Conservation (phyloP, 495 filamentous ascomycete genomes). For the Alectoria sarmentosa region DNA sequence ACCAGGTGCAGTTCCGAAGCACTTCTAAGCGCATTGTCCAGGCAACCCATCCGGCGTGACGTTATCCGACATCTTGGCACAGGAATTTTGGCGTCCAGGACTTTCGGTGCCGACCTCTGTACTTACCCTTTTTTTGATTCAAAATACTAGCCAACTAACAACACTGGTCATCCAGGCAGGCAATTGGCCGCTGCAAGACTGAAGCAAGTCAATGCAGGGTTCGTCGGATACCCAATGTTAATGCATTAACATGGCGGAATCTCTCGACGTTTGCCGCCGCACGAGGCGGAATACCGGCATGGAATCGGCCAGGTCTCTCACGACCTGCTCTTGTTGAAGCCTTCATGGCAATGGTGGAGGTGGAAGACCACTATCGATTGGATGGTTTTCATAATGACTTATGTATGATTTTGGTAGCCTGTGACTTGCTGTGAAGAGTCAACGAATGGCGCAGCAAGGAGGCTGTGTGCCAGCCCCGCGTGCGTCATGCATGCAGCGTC, state of each 20-base stretch:
- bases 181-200: neutral
- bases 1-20: too few relatives aligned
- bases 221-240: neutral
- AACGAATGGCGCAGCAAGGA: neutral
- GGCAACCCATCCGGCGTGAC: too few relatives aligned
- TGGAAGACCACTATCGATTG: neutral
- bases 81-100: too few relatives aligned
- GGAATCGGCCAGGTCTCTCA: neutral
- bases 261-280: neutral
- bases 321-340: neutral
- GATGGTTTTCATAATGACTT: neutral
- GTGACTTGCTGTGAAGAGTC: neutral
- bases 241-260: neutral
- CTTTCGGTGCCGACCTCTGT: too few relatives aligned
- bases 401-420: neutral
- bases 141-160: too few relatives aligned
- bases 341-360: neutral
- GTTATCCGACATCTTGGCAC: too few relatives aligned
- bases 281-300: neutral
- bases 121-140: too few relatives aligned
- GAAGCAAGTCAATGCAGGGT: neutral
- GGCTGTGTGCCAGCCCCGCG: conserved; percentile 1
- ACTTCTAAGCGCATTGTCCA: too few relatives aligned
- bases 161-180: neutral
- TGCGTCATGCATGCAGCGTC: neutral